A percentile compares a stretch with the other conserved stretches of the same genome.
Evolutionary conservation across 2,329 filamentous ascomycete species (phyloP).

Genomic region (Apiospora kogelbergensis): DNA sequence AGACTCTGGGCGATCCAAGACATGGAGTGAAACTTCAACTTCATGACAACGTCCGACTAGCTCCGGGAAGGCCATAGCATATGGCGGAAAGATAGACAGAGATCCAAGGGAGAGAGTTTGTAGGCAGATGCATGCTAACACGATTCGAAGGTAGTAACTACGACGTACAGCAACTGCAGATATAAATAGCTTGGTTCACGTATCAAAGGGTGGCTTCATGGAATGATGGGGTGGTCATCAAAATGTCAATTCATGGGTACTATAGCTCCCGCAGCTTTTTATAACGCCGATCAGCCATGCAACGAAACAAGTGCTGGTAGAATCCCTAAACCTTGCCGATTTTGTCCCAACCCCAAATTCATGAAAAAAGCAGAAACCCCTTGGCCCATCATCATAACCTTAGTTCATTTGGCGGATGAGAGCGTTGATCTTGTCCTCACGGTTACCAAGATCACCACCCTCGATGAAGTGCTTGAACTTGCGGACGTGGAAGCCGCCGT

Average conservation of each 20-base stretch:
- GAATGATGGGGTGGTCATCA: conserved; percentile 26
- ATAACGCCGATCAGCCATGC: conserved; percentile 35
- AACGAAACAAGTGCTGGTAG: conserved; percentile 26
- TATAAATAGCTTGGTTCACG: background rate
- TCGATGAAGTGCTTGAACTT: conserved; percentile 99
- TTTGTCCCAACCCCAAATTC: conserved; percentile 18
- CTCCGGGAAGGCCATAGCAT: background rate
- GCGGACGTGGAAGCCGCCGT: conserved; percentile 88
- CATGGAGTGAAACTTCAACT: background rate
- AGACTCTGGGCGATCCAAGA: background rate
- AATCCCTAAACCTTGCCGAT: conserved; percentile 24
- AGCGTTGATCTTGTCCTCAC: conserved; percentile 96
- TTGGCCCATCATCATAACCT: conserved; percentile 22
- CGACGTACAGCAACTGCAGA: conserved; percentile 9
- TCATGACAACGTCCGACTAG: background rate
- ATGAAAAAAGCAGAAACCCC: conserved; percentile 26
- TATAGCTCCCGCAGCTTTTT: conserved; percentile 25
- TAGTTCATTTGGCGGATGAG: conserved; percentile 99
- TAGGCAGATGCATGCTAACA: too few relatives aligned
- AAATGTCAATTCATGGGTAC: conserved; percentile 36
- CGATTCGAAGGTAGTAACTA: background rate
- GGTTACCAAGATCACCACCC: conserved; percentile 98
- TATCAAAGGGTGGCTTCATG: background rate
- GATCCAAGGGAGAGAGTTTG: too few relatives aligned
- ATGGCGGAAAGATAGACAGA: background rate